phyloP scores from a whole-genome alignment of 768 basidiomycete genomes.

The Lactifluus hygrophoroides region DNA sequence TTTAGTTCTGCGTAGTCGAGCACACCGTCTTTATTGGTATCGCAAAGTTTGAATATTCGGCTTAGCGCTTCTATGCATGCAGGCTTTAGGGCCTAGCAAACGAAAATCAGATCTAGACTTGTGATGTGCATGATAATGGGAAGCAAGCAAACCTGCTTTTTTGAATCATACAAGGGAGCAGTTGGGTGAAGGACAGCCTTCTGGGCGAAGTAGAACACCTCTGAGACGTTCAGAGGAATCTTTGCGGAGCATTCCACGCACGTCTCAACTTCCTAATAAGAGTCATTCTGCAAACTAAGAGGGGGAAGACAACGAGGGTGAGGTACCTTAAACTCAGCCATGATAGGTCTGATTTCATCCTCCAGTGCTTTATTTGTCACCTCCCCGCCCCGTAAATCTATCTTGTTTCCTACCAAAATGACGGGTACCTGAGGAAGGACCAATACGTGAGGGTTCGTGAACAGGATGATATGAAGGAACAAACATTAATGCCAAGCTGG shows the following conservation, averaged over 20 bases:
- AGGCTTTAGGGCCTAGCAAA: conserved; percentile 77
- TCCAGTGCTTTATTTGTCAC: conserved; percentile 92
- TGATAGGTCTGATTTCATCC: conserved; percentile 92
- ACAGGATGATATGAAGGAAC: conserved; percentile 21
- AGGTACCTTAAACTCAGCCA: conserved; percentile 95
- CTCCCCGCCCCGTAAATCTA: conserved; percentile 86
- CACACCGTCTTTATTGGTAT: conserved; percentile 88
- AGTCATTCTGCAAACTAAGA: neutral
- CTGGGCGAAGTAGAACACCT: conserved; percentile 97
- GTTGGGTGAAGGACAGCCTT: conserved; percentile 97
- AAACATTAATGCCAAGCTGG: conserved; percentile 89
- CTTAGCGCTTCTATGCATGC: conserved; percentile 80
- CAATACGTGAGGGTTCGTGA: neutral
- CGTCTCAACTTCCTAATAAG: conserved; percentile 96
- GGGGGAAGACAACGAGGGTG: conserved; percentile 1
- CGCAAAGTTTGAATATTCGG: conserved; percentile 95
- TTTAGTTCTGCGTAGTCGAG: conserved; percentile 88
- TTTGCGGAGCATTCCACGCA: conserved; percentile 97
- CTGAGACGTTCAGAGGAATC: conserved; percentile 83
- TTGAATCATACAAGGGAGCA: conserved; percentile 91
- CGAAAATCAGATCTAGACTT: conserved; percentile 4
- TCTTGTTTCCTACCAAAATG: conserved; percentile 97
- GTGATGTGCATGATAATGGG: neutral
- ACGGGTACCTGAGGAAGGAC: conserved; percentile 67
- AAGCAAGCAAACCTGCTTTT: conserved; percentile 70